These are phyloP conservation scores for Blastobotrys attinorum DNA, from an alignment of 805 yeast species.

Conservation along the genomic window DNA sequence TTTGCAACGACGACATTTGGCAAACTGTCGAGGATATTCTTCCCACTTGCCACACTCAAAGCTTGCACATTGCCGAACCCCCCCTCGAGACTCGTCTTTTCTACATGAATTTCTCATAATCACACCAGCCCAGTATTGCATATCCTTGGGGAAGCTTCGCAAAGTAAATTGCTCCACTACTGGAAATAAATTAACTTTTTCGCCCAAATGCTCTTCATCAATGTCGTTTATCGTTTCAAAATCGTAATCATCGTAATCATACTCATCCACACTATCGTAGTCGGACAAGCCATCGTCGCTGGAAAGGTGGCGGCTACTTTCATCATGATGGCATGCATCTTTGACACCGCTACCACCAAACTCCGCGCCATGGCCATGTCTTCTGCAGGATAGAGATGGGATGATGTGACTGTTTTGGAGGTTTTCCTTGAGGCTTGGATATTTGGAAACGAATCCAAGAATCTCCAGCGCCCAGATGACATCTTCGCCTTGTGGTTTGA, in stretches of 20 bases:
- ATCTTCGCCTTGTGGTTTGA: slow-evolving; percentile 90
- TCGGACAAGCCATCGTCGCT: slow-evolving; percentile 14
- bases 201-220: slow-evolving; percentile 36
- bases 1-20: slow-evolving; percentile 90
- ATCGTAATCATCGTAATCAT: slow-evolving; percentile 27
- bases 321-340: background rate
- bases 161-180: slow-evolving; percentile 86
- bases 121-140: slow-evolving; percentile 96
- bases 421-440: slow-evolving; percentile 65
- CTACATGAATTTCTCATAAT: slow-evolving; percentile 94
- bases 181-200: slow-evolving; percentile 63
- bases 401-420: slow-evolving; percentile 72
- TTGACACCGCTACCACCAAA: no score
- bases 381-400: slow-evolving; percentile 51
- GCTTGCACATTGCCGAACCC: slow-evolving; percentile 91
- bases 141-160: slow-evolving; percentile 60
- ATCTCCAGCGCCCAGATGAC: slow-evolving; percentile 89
- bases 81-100: slow-evolving; percentile 77
- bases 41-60: slow-evolving; percentile 96
- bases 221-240: slow-evolving; percentile 32
- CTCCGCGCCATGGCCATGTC: background rate
- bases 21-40: slow-evolving; percentile 79
- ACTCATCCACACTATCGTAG: slow-evolving; percentile 9
- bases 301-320: no score
- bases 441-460: slow-evolving; percentile 87